phyloP scores from a whole-genome alignment of 1,284 basidiomycete species.

The Schizophyllum commune region DNA sequence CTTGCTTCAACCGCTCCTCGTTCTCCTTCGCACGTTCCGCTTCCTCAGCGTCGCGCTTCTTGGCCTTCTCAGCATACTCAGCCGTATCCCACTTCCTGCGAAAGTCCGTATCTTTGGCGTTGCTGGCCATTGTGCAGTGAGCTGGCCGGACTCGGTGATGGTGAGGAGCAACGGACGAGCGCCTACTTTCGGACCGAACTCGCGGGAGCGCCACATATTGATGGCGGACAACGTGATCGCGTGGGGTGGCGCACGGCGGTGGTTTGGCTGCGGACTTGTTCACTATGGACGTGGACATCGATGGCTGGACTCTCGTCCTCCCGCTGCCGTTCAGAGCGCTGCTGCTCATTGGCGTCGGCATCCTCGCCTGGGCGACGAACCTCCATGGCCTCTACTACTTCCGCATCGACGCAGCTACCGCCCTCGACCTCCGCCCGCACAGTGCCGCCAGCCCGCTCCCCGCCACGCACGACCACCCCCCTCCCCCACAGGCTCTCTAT shows the following conservation, averaged over 20 bases:
- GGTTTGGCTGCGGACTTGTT: neutral
- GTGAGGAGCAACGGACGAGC: neutral
- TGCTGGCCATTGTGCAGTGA: conserved; percentile 25
- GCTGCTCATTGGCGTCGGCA: conserved; percentile 60
- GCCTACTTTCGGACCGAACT: conserved; percentile 21
- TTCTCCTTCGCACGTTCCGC: conserved; percentile 79
- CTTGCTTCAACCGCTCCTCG: conserved; percentile 75
- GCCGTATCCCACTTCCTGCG: conserved; percentile 84
- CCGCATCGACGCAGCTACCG: conserved; percentile 67
- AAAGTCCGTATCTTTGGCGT: conserved; percentile 68
- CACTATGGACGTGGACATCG: neutral
- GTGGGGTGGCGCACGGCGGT: too few species aligned
- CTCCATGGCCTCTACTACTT: conserved; percentile 71
- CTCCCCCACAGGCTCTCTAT: conserved; percentile 39
- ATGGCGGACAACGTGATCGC: neutral
- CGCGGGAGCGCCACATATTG: neutral
- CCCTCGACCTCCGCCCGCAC: conserved; percentile 51
- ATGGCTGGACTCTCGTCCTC: conserved; percentile 48
- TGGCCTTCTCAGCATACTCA: conserved; percentile 72
- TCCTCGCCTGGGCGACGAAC: conserved; percentile 81
- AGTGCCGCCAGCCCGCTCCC: conserved; percentile 21
- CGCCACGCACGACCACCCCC: conserved; percentile 22
- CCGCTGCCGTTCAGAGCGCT: conserved; percentile 81
- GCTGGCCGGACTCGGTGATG: neutral
- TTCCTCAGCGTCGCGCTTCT: conserved; percentile 70